phyloP scores from a whole-genome alignment of 305 asterid species.

The Rubia balearica region DNA sequence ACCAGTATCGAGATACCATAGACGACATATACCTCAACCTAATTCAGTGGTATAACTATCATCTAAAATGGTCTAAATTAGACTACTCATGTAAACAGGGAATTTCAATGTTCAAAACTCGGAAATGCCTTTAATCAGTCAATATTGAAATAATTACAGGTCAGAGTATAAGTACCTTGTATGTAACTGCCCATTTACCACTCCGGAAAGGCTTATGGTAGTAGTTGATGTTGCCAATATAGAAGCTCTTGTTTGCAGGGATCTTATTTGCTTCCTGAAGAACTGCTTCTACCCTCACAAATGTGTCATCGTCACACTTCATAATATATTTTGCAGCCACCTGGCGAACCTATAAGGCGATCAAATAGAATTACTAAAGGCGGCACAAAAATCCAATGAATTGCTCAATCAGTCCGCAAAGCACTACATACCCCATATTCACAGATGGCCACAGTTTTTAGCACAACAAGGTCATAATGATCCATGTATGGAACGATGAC shows the following conservation, averaged over 20 bases:
- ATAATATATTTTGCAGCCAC: slow-evolving; percentile 60
- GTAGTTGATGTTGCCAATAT: slow-evolving; percentile 73
- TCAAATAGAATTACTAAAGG: slow-evolving; percentile 2
- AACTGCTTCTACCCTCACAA: slow-evolving; percentile 68
- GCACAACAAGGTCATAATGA: slow-evolving; percentile 76
- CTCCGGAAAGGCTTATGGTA: slow-evolving; percentile 67
- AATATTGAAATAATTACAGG: background rate
- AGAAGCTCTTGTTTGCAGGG: slow-evolving; percentile 44
- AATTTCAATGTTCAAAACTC: background rate
- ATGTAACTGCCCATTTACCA: slow-evolving; percentile 90
- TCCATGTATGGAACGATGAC: slow-evolving; percentile 76
- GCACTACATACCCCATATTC: slow-evolving; percentile 64
- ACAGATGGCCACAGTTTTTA: slow-evolving; percentile 75
- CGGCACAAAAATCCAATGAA: background rate
- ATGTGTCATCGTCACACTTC: slow-evolving; percentile 89
- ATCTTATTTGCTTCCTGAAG: slow-evolving; percentile 52
- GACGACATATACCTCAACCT: background rate
- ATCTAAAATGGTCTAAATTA: background rate
- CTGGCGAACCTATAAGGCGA: slow-evolving; percentile 42
- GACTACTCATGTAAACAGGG: background rate
- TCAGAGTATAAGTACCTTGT: slow-evolving; percentile 42
- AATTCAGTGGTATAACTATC: background rate
- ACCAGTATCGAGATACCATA: background rate
- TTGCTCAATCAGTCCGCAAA: background rate
- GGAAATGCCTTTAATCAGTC: background rate